Evolutionary conservation across 805 yeast species (phyloP), one percentile per base, ranked within the genome.

Genomic region (Sugiyamaella smithiae): DNA sequence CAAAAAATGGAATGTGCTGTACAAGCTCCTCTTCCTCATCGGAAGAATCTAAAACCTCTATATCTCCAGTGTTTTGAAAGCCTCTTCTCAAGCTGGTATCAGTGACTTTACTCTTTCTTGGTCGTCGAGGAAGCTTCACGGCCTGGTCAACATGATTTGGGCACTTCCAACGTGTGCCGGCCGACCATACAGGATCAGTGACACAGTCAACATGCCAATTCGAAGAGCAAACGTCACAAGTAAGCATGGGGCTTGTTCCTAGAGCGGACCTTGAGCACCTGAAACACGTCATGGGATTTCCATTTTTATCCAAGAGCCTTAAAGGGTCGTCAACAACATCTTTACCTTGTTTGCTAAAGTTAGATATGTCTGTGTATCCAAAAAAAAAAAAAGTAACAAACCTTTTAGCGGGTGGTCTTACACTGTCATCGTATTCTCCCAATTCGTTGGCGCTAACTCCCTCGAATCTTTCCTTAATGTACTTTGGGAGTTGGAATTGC

Each of bases 131-230:
- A 25, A 58, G 36, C 37, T 42, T 53, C 11, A 45, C 45, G 20
- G 54, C 58, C 40, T 54, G 56, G 41, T 77, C 85, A 17, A 80
- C 78, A 68, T 88, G 97, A 57, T 85, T 84, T 1, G 97, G 98
- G 66, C 96, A 93, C 68, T 79, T 82, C 98, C 97, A 91, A 64
- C 83, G 86, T 40, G 74, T 73, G 1, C 93, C 95, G 38, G 86
- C 63, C 35, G 84, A 81, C 58, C 88, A 87, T 16, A 84, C 78
- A 1, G 96, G 95, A 1, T 87, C 85, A 45, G 76, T 73, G 12
- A 90, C 66, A 65, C 98, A 90, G 66, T 91, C 97, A 41, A 90
- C 66, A 67, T 90, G 98, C 95, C 95, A 90, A 14, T 82, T 76
- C 2, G 85, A 70, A 0, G 84, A 73, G 65, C 98, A 90, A 60